Conservation (phyloP, 2,329 filamentous ascomycete species). For the Didymella keratinophila region DNA sequence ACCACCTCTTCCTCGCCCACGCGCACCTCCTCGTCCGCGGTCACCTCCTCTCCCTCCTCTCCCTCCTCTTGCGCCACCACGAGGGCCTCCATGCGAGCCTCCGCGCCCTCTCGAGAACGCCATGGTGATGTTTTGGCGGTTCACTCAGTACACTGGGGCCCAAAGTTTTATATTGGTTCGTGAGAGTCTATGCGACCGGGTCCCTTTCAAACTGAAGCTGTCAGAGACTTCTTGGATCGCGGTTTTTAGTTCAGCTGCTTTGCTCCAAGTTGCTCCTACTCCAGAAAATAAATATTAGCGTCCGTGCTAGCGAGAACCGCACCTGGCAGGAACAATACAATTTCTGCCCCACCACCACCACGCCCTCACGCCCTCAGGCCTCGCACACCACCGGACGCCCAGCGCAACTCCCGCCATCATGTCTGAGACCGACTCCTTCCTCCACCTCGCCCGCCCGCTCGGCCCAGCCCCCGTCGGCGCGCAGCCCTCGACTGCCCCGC, state of each 20-base stretch:
- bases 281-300: constrained; percentile 25
- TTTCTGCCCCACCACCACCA: constrained; percentile 26
- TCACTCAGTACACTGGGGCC: neutral
- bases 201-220: neutral
- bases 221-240: too few relatives aligned
- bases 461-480: constrained; percentile 81
- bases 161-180: neutral
- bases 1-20: constrained; percentile 35
- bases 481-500: constrained; percentile 85
- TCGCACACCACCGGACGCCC: constrained; percentile 20
- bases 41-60: constrained; percentile 34
- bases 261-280: constrained; percentile 1
- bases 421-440: constrained; percentile 85
- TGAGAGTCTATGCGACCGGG: neutral
- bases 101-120: constrained; percentile 28
- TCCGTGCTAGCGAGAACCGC: constrained; percentile 23
- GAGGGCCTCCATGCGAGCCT: constrained; percentile 8
- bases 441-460: constrained; percentile 92
- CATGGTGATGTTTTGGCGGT: constrained; percentile 19
- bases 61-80: constrained; percentile 3
- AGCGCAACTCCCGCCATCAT: constrained; percentile 63
- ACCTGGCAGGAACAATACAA: constrained; percentile 23
- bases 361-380: constrained; percentile 24
- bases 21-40: constrained; percentile 9
- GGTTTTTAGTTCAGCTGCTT: too few relatives aligned